Evolutionary conservation across 1,284 basidiomycete species (phyloP).

Genomic region (Papiliotrema nemorosa): DNA sequence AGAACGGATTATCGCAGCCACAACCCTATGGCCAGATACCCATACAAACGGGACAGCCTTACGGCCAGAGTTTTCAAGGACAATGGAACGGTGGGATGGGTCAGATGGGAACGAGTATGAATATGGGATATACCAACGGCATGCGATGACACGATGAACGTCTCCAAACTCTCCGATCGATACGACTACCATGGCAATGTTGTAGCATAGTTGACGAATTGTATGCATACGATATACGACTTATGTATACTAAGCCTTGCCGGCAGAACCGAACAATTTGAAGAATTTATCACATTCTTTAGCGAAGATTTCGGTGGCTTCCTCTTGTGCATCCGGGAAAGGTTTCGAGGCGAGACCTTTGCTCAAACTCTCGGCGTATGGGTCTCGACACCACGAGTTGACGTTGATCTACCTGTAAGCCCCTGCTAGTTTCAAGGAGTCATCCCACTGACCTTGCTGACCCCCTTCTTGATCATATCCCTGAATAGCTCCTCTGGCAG

Average conservation of each 20-base stretch:
- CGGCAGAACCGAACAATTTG: constrained; percentile 38
- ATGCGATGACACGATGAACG: too few relatives aligned
- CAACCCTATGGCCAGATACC: too few relatives aligned
- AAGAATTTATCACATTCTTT: constrained; percentile 41
- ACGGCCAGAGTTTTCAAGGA: too few relatives aligned
- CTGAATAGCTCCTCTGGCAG: constrained; percentile 44
- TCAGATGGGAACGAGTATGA: too few relatives aligned
- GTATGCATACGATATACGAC: not conserved
- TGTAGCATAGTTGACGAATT: too few relatives aligned
- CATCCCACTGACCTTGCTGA: constrained; percentile 35
- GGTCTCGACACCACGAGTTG: constrained; percentile 50
- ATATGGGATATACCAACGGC: too few relatives aligned
- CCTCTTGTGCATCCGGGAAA: constrained; percentile 46
- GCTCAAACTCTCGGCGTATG: constrained; percentile 35
- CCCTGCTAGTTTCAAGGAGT: not conserved
- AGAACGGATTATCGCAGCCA: too few relatives aligned
- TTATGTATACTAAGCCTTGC: constrained; percentile 33
- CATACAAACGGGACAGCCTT: too few relatives aligned
- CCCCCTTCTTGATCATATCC: constrained; percentile 43
- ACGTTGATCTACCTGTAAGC: constrained; percentile 43
- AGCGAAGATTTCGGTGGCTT: constrained; percentile 42
- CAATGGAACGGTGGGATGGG: too few relatives aligned
- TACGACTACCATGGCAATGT: too few relatives aligned
- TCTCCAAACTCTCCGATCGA: too few relatives aligned
- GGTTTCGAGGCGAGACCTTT: constrained; percentile 33